phyloP scores from a whole-genome alignment of 192 early-diverging fungal species.

The Podila minutissima region DNA sequence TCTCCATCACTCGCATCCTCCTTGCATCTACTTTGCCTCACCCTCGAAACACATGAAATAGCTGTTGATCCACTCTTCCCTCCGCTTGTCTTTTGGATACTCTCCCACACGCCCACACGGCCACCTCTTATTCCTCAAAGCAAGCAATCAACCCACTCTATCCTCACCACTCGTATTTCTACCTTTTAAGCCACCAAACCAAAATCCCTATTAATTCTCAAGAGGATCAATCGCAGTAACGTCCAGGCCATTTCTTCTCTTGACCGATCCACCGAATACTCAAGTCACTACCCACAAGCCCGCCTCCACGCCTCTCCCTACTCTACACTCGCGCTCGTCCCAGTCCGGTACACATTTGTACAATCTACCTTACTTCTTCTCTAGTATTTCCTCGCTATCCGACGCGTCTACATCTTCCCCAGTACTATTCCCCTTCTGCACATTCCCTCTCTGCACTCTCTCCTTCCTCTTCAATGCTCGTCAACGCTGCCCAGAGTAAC shows the following conservation, averaged over 20 bases:
- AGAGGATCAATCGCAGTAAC: too few species aligned
- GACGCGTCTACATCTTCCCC: not conserved
- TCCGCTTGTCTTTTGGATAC: not conserved
- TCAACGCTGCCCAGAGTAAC: conserved; percentile 31
- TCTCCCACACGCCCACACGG: conserved; percentile 48
- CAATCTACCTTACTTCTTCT: not conserved
- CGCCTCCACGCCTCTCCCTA: too few species aligned
- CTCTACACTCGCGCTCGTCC: too few species aligned
- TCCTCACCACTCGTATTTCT: too few species aligned
- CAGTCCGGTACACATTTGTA: too few species aligned
- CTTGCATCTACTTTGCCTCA: not conserved
- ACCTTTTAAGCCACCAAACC: not conserved
- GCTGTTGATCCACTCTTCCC: not conserved
- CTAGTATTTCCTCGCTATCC: too few species aligned
- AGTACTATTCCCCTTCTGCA: not conserved
- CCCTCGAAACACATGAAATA: conserved; percentile 2
- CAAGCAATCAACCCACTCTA: not conserved
- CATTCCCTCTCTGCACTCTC: not conserved
- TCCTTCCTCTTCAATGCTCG: conserved; percentile 21
- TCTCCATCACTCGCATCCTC: not conserved
- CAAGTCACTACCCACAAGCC: not conserved
- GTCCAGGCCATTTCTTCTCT: not conserved
- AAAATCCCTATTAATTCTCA: too few species aligned
- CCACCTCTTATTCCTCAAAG: not conserved
- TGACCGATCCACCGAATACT: not conserved